A percentile compares a stretch with the other conserved stretches of the same genome.
phyloP scores from a whole-genome alignment of 257 asterid species.

The Plantago elongata region DNA sequence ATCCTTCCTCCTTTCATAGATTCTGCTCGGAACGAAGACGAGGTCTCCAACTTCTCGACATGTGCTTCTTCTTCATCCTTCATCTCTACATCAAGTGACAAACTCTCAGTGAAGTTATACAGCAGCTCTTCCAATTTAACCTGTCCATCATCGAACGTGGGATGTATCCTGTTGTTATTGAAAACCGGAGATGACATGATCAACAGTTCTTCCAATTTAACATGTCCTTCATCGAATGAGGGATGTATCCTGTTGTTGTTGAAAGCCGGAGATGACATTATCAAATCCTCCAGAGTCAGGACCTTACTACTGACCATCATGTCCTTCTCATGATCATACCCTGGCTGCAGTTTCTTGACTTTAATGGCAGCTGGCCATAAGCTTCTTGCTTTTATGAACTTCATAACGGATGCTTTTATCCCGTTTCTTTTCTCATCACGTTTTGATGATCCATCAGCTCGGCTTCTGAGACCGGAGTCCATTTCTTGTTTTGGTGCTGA shows the following conservation, averaged over 20 bases:
- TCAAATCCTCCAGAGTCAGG: conserved; percentile 35
- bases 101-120: not conserved
- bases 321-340: conserved; percentile 16
- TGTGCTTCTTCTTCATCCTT: conserved; percentile 8
- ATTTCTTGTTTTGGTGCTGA: conserved; percentile 16
- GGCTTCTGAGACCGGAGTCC: conserved; percentile 28
- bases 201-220: conserved; percentile 22
- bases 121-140: conserved; percentile 4
- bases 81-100: not conserved
- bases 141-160: conserved; percentile 16
- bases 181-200: conserved; percentile 32
- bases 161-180: conserved; percentile 21
- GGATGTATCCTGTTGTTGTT: conserved; percentile 26
- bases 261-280: conserved; percentile 31
- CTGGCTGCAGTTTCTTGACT: conserved; percentile 14
- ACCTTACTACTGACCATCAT: not conserved
- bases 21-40: not conserved
- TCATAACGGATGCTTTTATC: conserved; percentile 19
- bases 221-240: conserved; percentile 10
- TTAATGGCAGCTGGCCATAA: conserved; percentile 18
- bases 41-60: conserved; percentile 9
- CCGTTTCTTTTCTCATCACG: conserved; percentile 6
- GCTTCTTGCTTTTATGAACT: conserved; percentile 30
- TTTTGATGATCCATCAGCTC: conserved; percentile 12
- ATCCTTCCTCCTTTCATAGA: conserved; percentile 19